Percentiles rank a stretch among this genome's conserved stretches.
Evolutionary conservation across 2,329 filamentous ascomycete genomes (phyloP).

Genomic region (Trichoderma semiorbis): DNA sequence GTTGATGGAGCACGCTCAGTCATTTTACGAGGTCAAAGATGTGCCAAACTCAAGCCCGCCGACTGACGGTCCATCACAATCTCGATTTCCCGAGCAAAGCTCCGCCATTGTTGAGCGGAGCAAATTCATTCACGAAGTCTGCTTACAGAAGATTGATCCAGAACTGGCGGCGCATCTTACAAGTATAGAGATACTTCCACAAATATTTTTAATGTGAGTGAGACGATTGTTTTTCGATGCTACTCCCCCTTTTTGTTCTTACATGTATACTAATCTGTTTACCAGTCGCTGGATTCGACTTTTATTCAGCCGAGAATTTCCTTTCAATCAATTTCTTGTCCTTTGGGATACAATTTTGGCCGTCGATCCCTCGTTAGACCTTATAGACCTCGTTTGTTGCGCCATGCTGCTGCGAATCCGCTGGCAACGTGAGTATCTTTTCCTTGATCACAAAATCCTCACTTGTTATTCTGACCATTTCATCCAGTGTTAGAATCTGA

Average conservation of each 20-base stretch:
- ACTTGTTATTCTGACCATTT: background rate
- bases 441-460: background rate
- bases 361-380: slow-evolving; percentile 71
- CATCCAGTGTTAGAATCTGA: slow-evolving; percentile 75
- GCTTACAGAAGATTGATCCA: slow-evolving; percentile 75
- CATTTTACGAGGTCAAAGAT: slow-evolving; percentile 71
- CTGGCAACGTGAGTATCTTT: slow-evolving; percentile 67
- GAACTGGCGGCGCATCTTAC: slow-evolving; percentile 77
- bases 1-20: slow-evolving; percentile 82
- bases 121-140: slow-evolving; percentile 79
- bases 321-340: slow-evolving; percentile 76
- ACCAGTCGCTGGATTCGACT: slow-evolving; percentile 85
- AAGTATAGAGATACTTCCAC: slow-evolving; percentile 84
- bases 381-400: slow-evolving; percentile 88
- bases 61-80: slow-evolving; percentile 20
- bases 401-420: slow-evolving; percentile 90
- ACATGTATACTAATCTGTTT: background rate
- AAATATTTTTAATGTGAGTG: slow-evolving; percentile 89
- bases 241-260: background rate
- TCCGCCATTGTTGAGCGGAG: slow-evolving; percentile 76
- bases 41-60: slow-evolving; percentile 3
- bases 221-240: background rate
- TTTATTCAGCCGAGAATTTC: slow-evolving; percentile 88
- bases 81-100: slow-evolving; percentile 35
- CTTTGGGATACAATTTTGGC: slow-evolving; percentile 93